phyloP scores from a whole-genome alignment of 371 early-diverging fungal species.

The Circinella minor region DNA sequence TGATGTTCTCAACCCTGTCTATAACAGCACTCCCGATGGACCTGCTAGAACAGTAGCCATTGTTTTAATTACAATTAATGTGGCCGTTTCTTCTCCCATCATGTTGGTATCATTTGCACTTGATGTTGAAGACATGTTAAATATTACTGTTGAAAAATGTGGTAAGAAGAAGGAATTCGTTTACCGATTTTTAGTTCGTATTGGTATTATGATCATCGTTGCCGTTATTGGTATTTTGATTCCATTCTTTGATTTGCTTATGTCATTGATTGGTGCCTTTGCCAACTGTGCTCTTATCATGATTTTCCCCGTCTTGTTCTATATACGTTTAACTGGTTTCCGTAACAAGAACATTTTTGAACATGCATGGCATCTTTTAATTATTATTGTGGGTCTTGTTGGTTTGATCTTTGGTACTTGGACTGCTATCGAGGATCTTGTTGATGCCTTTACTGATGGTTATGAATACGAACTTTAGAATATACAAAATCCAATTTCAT shows the following conservation, averaged over 20 bases:
- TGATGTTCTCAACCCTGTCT: slow-evolving; percentile 72
- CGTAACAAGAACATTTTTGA: slow-evolving; percentile 57
- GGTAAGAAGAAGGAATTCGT: slow-evolving; percentile 58
- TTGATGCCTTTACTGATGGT: slow-evolving; percentile 28
- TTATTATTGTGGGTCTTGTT: slow-evolving; percentile 67
- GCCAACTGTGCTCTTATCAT: slow-evolving; percentile 81
- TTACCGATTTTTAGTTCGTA: slow-evolving; percentile 62
- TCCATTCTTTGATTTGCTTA: slow-evolving; percentile 80
- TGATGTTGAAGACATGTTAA: slow-evolving; percentile 67
- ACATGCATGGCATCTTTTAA: slow-evolving; percentile 57
- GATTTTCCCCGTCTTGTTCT: slow-evolving; percentile 81
- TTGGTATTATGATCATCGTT: slow-evolving; percentile 51
- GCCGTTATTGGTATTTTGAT: slow-evolving; percentile 70
- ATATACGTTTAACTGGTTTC: slow-evolving; percentile 75
- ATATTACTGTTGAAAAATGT: slow-evolving; percentile 49
- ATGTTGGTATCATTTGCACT: slow-evolving; percentile 79
- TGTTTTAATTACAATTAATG: slow-evolving; percentile 80
- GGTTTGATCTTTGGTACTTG: slow-evolving; percentile 78
- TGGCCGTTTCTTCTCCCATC: slow-evolving; percentile 80
- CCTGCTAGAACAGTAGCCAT: slow-evolving; percentile 66
- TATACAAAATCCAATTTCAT: not conserved
- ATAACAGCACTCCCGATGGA: slow-evolving; percentile 71
- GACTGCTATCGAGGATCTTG: slow-evolving; percentile 63
- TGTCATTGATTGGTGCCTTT: slow-evolving; percentile 83
- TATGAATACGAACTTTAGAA: slow-evolving; percentile 3